Conservation (phyloP, 2,329 filamentous ascomycete species). For the Lasiodiplodia sp. region DNA sequence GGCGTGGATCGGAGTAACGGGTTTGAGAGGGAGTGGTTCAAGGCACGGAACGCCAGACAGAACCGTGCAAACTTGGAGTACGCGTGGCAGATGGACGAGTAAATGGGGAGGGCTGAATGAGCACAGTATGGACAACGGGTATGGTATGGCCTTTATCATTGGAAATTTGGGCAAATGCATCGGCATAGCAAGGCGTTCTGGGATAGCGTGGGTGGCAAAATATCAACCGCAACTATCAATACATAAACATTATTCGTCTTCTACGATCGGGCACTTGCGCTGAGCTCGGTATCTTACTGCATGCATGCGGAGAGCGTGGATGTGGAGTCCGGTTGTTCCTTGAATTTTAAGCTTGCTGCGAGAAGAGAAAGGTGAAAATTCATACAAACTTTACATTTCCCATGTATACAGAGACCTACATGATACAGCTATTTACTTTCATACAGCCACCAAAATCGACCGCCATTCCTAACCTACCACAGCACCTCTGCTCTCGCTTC, state of each 20-base stretch:
- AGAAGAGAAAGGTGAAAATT: too few species aligned
- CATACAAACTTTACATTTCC: neutral
- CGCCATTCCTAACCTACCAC: slow-evolving; percentile 2
- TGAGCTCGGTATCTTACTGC: neutral
- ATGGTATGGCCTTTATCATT: neutral
- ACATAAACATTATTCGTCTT: neutral
- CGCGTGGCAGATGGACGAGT: slow-evolving; percentile 96
- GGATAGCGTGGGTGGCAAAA: neutral
- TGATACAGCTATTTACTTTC: neutral
- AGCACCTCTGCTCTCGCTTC: slow-evolving; percentile 16
- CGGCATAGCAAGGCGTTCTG: slow-evolving; percentile 23
- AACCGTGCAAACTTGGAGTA: slow-evolving; percentile 84
- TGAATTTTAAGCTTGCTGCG: too few species aligned
- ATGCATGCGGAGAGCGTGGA: neutral
- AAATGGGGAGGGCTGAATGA: neutral
- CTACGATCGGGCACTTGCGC: neutral
- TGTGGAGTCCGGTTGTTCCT: too few species aligned
- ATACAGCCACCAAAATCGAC: neutral
- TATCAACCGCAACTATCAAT: neutral
- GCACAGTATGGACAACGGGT: neutral
- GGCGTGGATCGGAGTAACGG: slow-evolving; percentile 93
- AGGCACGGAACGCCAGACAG: slow-evolving; percentile 78
- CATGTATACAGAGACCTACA: neutral
- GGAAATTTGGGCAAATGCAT: neutral
- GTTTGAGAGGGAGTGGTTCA: slow-evolving; percentile 93